A percentile compares a stretch with the other conserved stretches of the same genome.
phyloP scores from a whole-genome alignment of 2,329 filamentous ascomycete species.

The Hymenoscyphus fraxineus region DNA sequence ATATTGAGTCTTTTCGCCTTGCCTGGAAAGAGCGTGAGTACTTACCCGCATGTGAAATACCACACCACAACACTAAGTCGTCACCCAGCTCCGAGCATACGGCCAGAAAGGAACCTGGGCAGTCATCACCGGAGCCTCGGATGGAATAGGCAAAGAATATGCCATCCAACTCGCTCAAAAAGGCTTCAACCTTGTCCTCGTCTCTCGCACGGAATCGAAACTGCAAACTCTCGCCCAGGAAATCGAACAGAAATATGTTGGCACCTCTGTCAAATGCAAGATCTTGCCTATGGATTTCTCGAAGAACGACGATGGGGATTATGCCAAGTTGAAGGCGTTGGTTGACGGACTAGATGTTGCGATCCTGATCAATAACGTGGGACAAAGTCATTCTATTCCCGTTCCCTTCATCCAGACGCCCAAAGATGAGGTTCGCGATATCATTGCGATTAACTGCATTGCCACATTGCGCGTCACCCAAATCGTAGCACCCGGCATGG shows the following conservation, averaged over 20 bases:
- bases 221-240: slow-evolving; percentile 73
- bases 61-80: slow-evolving; percentile 11
- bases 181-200: slow-evolving; percentile 91
- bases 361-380: slow-evolving; percentile 95
- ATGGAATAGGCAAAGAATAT: slow-evolving; percentile 96
- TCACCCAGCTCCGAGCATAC: slow-evolving; percentile 74
- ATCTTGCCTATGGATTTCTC: slow-evolving; percentile 89
- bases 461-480: slow-evolving; percentile 87
- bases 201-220: slow-evolving; percentile 94
- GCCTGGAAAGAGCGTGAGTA: slow-evolving; percentile 56
- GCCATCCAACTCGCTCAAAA: slow-evolving; percentile 83
- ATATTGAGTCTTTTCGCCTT: slow-evolving; percentile 67
- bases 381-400: slow-evolving; percentile 88
- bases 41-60: slow-evolving; percentile 11
- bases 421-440: slow-evolving; percentile 76
- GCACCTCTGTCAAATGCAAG: slow-evolving; percentile 63
- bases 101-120: slow-evolving; percentile 92
- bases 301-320: slow-evolving; percentile 74
- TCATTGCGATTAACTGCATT: slow-evolving; percentile 92
- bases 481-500: slow-evolving; percentile 79
- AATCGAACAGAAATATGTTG: slow-evolving; percentile 65
- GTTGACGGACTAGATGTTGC: slow-evolving; percentile 74
- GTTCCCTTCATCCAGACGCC: slow-evolving; percentile 81
- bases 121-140: slow-evolving; percentile 89
- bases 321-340: slow-evolving; percentile 65